Conservation (phyloP, 768 basidiomycete genomes). For the Leccinum rimulosum region DNA sequence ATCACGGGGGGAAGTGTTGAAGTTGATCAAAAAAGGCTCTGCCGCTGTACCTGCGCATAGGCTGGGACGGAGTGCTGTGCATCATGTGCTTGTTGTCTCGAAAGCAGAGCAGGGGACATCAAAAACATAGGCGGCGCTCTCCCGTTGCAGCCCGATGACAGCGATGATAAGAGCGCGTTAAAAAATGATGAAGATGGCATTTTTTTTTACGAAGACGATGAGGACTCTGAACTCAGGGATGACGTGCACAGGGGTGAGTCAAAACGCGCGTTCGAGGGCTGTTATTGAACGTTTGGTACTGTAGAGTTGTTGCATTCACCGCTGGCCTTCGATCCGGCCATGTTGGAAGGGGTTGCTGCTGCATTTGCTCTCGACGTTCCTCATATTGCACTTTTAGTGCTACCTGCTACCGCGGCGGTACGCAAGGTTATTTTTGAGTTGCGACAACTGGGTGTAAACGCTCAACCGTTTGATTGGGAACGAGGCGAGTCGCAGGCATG, state of each 20-base stretch:
- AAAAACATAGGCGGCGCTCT: conserved; percentile 53
- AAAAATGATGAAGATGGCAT: conserved; percentile 15
- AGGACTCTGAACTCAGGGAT: conserved; percentile 17
- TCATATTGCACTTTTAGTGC: conserved; percentile 60
- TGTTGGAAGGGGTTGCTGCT: conserved; percentile 67
- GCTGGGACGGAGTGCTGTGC: conserved; percentile 32
- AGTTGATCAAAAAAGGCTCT: conserved; percentile 26
- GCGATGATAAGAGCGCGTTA: neutral
- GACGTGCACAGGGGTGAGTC: conserved; percentile 23
- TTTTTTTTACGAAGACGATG: conserved; percentile 26
- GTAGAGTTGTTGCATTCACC: conserved; percentile 44
- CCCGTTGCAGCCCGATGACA: conserved; percentile 3
- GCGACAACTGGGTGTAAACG: conserved; percentile 63
- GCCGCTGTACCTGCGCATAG: conserved; percentile 27
- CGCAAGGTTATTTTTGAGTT: conserved; percentile 64
- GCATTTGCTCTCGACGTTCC: conserved; percentile 75
- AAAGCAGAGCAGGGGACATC: conserved; percentile 40
- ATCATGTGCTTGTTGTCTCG: conserved; percentile 64
- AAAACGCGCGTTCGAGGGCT: neutral
- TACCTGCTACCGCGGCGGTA: conserved; percentile 61
- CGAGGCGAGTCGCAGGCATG: conserved; percentile 42
- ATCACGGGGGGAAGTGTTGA: conserved; percentile 37
- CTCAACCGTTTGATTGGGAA: conserved; percentile 53
- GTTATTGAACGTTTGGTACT: conserved; percentile 10
- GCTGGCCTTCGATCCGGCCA: conserved; percentile 53